Percentiles rank a stretch among this genome's conserved stretches.
Conservation (phyloP, 164 flowering plant genomes). For the Magnolia sinica region DNA sequence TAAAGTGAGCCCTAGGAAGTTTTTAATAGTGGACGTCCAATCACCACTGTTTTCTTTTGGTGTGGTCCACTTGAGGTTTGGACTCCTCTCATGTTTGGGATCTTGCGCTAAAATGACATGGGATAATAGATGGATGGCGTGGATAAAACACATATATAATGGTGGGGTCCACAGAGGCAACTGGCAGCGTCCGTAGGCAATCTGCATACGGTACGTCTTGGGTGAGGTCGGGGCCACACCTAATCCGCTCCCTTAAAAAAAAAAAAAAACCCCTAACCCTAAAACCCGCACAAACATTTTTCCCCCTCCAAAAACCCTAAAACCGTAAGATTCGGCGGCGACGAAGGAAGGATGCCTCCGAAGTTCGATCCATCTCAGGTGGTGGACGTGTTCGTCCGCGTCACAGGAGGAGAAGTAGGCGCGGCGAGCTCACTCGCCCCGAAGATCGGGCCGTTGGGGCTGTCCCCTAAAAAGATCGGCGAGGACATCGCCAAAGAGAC, state of each 20-base stretch:
- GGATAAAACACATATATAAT: no score
- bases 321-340: not conserved
- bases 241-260: not conserved
- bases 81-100: no score
- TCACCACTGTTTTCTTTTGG: no score
- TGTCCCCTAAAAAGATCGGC: slow-evolving; percentile 76
- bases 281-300: not conserved
- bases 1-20: no score
- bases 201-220: no score
- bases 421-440: slow-evolving; percentile 78
- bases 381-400: slow-evolving; percentile 71
- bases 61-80: no score
- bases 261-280: slow-evolving; percentile 7
- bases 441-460: slow-evolving; percentile 74
- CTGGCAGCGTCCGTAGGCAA: no score
- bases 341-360: slow-evolving; percentile 49
- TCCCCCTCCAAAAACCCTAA: not conserved
- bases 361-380: slow-evolving; percentile 69
- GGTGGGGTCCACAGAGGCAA: no score
- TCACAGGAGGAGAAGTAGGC: slow-evolving; percentile 79
- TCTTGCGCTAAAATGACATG: not conserved
- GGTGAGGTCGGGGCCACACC: not conserved
- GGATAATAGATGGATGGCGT: no score
- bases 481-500: slow-evolving; percentile 79
- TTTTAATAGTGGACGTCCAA: no score